Conservation (phyloP, 208 protist genomes). For the Trypanosoma caninum region DNA sequence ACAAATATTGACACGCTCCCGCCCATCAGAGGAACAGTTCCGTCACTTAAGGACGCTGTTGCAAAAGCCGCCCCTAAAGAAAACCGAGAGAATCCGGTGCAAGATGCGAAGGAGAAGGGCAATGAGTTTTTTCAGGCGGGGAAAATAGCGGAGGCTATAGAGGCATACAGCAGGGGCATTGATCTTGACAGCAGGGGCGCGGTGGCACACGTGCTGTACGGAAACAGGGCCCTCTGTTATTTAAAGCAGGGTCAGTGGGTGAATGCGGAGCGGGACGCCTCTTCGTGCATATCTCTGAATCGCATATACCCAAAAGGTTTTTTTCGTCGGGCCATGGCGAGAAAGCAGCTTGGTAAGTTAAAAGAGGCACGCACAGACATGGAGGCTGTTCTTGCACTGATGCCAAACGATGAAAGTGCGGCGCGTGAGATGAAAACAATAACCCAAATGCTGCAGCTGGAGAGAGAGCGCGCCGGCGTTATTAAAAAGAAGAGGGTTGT, state of each 20-base stretch:
- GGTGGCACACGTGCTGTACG: slow-evolving; percentile 75
- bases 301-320: slow-evolving; percentile 84
- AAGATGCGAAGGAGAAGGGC: slow-evolving; percentile 70
- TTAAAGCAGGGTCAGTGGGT: slow-evolving; percentile 73
- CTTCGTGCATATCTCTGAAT: slow-evolving; percentile 73
- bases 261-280: slow-evolving; percentile 80
- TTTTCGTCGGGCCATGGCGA: slow-evolving; percentile 80
- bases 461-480: slow-evolving; percentile 32
- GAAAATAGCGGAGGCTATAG: slow-evolving; percentile 70
- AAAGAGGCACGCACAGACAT: slow-evolving; percentile 82
- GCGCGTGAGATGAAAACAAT: slow-evolving; percentile 67
- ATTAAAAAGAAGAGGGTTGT: slow-evolving; percentile 66
- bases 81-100: slow-evolving; percentile 43
- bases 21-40: slow-evolving; percentile 83
- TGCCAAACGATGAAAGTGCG: slow-evolving; percentile 61
- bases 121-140: slow-evolving; percentile 83
- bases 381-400: slow-evolving; percentile 81
- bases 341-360: slow-evolving; percentile 78
- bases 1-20: slow-evolving; percentile 26
- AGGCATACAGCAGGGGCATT: slow-evolving; percentile 80
- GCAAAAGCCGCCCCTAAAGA: slow-evolving; percentile 23
- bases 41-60: slow-evolving; percentile 81
- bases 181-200: slow-evolving; percentile 68
- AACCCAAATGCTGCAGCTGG: slow-evolving; percentile 64
- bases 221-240: slow-evolving; percentile 84